These are phyloP conservation scores for Aureobasidium sp. DNA, from an alignment of 2,329 filamentous ascomycete genomes.

Conservation along the genomic window DNA sequence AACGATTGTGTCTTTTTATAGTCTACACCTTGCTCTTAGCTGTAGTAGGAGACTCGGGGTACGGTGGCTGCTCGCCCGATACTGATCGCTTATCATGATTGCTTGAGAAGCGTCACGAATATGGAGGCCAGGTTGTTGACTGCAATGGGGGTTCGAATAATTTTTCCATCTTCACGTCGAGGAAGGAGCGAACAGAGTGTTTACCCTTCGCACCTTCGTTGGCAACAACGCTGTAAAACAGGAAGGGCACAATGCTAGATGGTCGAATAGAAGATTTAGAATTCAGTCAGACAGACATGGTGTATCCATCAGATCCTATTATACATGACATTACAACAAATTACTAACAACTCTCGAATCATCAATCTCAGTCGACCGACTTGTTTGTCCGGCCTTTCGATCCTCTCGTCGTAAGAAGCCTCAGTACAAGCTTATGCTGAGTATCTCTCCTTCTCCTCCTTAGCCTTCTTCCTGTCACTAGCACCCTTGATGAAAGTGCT, in stretches of 20 bases:
- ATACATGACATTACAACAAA: background rate
- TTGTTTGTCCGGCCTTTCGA: background rate
- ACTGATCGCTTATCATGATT: too few relatives aligned
- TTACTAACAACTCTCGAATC: background rate
- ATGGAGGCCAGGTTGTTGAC: too few relatives aligned
- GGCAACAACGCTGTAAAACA: too few relatives aligned
- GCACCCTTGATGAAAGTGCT: conserved; percentile 37
- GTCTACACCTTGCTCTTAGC: too few relatives aligned
- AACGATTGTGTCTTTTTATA: too few relatives aligned
- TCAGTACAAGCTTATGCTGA: background rate
- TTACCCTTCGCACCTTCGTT: too few relatives aligned
- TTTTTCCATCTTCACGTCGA: too few relatives aligned
- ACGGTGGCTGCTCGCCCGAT: too few relatives aligned
- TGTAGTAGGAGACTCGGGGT: too few relatives aligned
- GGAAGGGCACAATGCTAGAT: background rate
- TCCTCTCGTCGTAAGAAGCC: background rate
- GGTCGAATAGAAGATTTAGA: background rate
- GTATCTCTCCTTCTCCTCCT: conserved; percentile 21
- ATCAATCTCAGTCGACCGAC: background rate
- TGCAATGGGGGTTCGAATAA: too few relatives aligned
- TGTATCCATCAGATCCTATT: background rate
- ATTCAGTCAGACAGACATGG: background rate
- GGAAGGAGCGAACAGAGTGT: too few relatives aligned
- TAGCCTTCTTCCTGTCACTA: conserved; percentile 26
- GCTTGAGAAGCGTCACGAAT: too few relatives aligned